Evolutionary conservation across 1,284 basidiomycete genomes (phyloP).

Genomic region (Naganishia sp.): DNA sequence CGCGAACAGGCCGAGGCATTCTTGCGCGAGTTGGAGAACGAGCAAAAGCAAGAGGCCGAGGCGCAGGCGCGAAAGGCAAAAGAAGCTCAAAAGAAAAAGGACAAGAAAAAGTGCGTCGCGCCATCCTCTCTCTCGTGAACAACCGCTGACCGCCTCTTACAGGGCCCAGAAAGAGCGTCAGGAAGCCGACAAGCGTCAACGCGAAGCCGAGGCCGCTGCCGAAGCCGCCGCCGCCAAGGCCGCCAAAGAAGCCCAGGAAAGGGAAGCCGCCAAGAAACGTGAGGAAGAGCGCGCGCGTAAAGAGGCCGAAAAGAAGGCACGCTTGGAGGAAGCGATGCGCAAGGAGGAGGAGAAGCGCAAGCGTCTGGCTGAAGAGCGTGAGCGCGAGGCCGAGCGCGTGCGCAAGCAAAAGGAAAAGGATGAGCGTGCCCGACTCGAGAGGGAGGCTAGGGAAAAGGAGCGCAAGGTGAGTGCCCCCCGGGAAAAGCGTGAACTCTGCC

Average conservation of each 20-base stretch:
- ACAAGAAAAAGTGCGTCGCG: constrained; percentile 51
- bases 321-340: constrained; percentile 70
- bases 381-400: constrained; percentile 57
- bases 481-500: neutral
- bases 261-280: constrained; percentile 66
- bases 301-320: constrained; percentile 70
- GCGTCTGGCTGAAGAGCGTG: constrained; percentile 57
- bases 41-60: constrained; percentile 75
- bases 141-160: constrained; percentile 5
- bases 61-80: constrained; percentile 90
- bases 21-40: constrained; percentile 84
- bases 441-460: constrained; percentile 61
- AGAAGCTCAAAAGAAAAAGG: constrained; percentile 97
- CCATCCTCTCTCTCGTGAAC: neutral
- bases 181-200: constrained; percentile 80
- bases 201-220: constrained; percentile 76
- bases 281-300: constrained; percentile 71
- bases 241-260: constrained; percentile 65
- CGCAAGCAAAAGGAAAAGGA: constrained; percentile 67
- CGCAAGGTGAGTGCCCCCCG: constrained; percentile 52
- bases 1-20: constrained; percentile 85
- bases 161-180: constrained; percentile 89
- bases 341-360: constrained; percentile 57
- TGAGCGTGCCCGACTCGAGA: constrained; percentile 58
- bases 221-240: constrained; percentile 73